Evolutionary conservation across 2,329 filamentous ascomycete species (phyloP).

Genomic region (Clarireedia monteithiana): DNA sequence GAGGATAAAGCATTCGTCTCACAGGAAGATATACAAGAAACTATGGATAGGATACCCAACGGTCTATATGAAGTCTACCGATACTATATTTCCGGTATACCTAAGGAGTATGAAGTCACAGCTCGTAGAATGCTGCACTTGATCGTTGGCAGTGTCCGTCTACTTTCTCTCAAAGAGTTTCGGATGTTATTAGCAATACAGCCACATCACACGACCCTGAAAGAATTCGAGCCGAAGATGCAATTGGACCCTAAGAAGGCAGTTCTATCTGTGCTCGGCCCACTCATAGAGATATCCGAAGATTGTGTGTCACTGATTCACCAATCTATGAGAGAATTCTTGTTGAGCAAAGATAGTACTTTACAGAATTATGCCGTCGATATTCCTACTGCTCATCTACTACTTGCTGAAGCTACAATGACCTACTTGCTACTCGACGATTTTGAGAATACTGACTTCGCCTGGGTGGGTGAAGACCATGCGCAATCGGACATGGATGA

Average conservation of each 20-base stretch:
- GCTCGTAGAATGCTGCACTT: conserved; percentile 24
- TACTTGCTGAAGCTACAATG: conserved; percentile 14
- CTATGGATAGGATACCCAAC: no score
- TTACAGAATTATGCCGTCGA: conserved; percentile 8
- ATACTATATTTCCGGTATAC: no score
- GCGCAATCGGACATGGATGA: no score
- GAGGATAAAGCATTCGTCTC: no score
- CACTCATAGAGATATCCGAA: not conserved
- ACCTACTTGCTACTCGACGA: conserved; percentile 31
- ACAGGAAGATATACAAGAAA: no score
- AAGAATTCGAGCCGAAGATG: conserved; percentile 8
- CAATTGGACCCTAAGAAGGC: not conserved
- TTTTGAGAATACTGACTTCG: not conserved
- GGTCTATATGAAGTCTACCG: no score
- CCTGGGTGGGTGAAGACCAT: no score
- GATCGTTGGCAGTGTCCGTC: conserved; percentile 30
- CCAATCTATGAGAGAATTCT: not conserved
- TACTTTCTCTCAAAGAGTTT: conserved; percentile 30
- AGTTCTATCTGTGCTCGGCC: not conserved
- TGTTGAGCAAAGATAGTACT: not conserved
- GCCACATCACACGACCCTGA: conserved; percentile 19
- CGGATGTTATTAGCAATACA: conserved; percentile 28
- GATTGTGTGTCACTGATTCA: not conserved
- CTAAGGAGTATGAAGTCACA: no score
- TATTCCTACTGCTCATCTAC: not conserved